Evolutionary conservation across 2,329 filamentous ascomycete species (phyloP), one percentile per base, ranked within the genome.

Genomic region (Chaetothyriales sp.): DNA sequence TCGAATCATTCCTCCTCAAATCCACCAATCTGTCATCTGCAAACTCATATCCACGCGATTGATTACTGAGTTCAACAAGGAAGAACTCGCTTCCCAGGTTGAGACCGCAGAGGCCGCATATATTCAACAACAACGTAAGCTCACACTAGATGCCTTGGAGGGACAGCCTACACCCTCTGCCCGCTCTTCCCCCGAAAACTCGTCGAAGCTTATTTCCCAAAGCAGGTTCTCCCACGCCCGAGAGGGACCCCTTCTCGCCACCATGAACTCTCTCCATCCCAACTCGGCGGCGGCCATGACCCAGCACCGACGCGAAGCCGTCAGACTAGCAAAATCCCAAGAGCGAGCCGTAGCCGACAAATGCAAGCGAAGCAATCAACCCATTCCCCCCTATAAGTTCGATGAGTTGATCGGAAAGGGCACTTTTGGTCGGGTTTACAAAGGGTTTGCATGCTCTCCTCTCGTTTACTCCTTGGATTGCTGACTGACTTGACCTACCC

Each of bases 321-420:
- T 74, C 46, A 68, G 67, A 47, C 61, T 74, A 20, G 72, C 72
- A 1, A 65, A 69, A 50, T 68, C 72, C 51, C 72, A 75, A 62
- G 67, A 66, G 29, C 61, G 61, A 45, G 70, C 70, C 2, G 70
- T 75, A 7, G 61, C 64, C 37, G 71, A 73, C 53, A 73, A 72
- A 66, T 71, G 71, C 54, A 67, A 69, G 47, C 63, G 70, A 58
- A 67, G 69, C 25, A 70, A 71, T 56, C 65, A 68, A 9, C 66
- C 71, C 2, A 57, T 65, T 4, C 73, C 73, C 5, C 66, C 69
- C 5, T 76, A 74, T 53, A 65, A 69, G 46, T 75, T 76, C 50
- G 69, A 74, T 55, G 73, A 76, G 54, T 61, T 75, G 52, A 75
- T 75, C 48, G 73, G 73, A 4, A 75, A 75, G 59, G 73, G 73